phyloP scores from a whole-genome alignment of 2,329 filamentous ascomycete genomes.

The Xylaria multiplex region DNA sequence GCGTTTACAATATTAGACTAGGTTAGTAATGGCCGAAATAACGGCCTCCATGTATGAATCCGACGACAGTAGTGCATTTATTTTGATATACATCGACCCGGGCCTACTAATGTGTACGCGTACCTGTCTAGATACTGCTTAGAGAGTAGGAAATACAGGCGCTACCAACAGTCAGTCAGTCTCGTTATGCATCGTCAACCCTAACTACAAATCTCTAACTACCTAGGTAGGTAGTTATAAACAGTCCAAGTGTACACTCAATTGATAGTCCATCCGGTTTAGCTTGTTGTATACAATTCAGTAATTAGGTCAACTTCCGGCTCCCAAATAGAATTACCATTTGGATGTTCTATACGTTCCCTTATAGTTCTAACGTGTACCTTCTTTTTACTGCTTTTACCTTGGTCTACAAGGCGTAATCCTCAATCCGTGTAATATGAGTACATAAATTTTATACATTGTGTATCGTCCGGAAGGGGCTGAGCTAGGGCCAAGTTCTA shows the following conservation, averaged over 20 bases:
- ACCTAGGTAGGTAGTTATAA: background rate
- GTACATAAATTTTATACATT: slow-evolving; percentile 14
- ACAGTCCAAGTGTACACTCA: background rate
- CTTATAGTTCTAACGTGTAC: background rate
- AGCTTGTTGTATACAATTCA: slow-evolving; percentile 2
- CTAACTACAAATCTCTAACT: too few species aligned
- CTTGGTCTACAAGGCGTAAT: background rate
- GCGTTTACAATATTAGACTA: slow-evolving; percentile 3
- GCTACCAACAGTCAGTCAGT: too few species aligned
- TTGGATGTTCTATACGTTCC: background rate
- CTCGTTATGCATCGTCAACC: too few species aligned
- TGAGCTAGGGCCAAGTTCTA: background rate
- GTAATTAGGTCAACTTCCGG: background rate
- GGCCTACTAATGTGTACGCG: background rate
- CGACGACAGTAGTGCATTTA: background rate
- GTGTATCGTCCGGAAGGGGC: background rate
- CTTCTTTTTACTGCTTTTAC: background rate
- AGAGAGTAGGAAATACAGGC: background rate
- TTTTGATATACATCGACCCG: background rate
- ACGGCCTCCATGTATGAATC: too few species aligned
- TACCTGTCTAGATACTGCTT: background rate
- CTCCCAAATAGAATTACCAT: background rate
- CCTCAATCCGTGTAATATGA: slow-evolving; percentile 11
- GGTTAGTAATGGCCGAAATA: background rate
- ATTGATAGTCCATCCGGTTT: background rate